Percentiles rank a stretch among this genome's conserved stretches.
Evolutionary conservation across 2,329 filamentous ascomycete genomes (phyloP).

Genomic region (Exophiala mesophila): DNA sequence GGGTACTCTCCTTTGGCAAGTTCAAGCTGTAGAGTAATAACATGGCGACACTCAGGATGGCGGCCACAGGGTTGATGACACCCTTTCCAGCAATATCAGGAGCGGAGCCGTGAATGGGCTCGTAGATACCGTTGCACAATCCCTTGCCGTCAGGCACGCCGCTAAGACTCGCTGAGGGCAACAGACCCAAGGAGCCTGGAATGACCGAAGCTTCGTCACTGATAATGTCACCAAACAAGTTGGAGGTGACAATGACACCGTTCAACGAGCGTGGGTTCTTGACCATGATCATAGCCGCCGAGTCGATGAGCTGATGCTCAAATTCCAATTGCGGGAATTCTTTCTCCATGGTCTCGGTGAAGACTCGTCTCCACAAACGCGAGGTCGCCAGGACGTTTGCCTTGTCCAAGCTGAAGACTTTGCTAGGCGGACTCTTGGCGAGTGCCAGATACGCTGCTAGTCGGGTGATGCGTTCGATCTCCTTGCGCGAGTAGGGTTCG

Average conservation of each 20-base stretch:
- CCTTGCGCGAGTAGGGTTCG: constrained; percentile 75
- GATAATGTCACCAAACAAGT: constrained; percentile 94
- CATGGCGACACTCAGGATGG: constrained; percentile 89
- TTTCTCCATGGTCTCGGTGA: constrained; percentile 75
- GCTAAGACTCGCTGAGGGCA: constrained; percentile 82
- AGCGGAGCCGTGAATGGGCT: constrained; percentile 92
- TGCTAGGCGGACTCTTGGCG: constrained; percentile 67
- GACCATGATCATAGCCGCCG: constrained; percentile 95
- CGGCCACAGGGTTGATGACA: constrained; percentile 87
- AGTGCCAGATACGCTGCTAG: constrained; percentile 77
- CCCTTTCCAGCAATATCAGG: constrained; percentile 90
- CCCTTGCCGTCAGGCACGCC: constrained; percentile 70
- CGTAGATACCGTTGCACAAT: constrained; percentile 81
- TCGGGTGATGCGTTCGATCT: constrained; percentile 83
- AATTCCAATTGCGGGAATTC: constrained; percentile 86
- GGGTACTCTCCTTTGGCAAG: constrained; percentile 68
- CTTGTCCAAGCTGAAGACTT: constrained; percentile 88
- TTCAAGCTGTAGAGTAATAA: constrained; percentile 90
- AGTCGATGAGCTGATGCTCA: constrained; percentile 88
- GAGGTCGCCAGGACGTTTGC: constrained; percentile 92
- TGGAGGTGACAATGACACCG: constrained; percentile 86
- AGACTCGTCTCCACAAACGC: constrained; percentile 81
- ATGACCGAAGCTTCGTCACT: constrained; percentile 93
- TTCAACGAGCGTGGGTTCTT: constrained; percentile 87
- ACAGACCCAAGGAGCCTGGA: constrained; percentile 78